A percentile compares a stretch with the other conserved stretches of the same genome.
These are phyloP conservation scores for Striga hermonthica DNA, from an alignment of 305 asterid species.

Conservation along the genomic window DNA sequence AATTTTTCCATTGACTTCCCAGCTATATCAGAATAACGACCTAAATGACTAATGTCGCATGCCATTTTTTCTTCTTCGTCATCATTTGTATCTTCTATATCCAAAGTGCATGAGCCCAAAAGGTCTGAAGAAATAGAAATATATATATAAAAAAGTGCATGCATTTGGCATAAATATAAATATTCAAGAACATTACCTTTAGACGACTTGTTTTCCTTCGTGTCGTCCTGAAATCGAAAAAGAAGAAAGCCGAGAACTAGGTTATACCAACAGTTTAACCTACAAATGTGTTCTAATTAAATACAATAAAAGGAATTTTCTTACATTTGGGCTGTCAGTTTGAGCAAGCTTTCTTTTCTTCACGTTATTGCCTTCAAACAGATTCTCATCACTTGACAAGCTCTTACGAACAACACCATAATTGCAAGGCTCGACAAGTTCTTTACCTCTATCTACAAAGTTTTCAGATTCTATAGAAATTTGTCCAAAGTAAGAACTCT, in stretches of 20 bases:
- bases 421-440: slow-evolving; percentile 27
- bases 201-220: slow-evolving; percentile 30
- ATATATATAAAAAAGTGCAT: neutral
- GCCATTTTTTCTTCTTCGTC: slow-evolving; percentile 54
- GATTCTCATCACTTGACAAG: slow-evolving; percentile 21
- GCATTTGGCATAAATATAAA: neutral
- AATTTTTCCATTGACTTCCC: slow-evolving; percentile 83
- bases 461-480: slow-evolving; percentile 7
- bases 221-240: slow-evolving; percentile 40
- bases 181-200: slow-evolving; percentile 37
- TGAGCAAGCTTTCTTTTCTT: slow-evolving; percentile 55
- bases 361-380: slow-evolving; percentile 30
- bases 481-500: slow-evolving; percentile 35
- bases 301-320: slow-evolving; percentile 24
- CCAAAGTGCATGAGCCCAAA: slow-evolving; percentile 42
- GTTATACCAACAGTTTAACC: too few species aligned
- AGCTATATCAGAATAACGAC: slow-evolving; percentile 63
- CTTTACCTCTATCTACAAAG: slow-evolving; percentile 29
- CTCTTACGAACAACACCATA: slow-evolving; percentile 18
- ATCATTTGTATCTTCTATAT: slow-evolving; percentile 36
- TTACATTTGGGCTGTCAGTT: slow-evolving; percentile 44
- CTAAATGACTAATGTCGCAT: slow-evolving; percentile 75
- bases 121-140: neutral
- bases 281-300: too few species aligned
- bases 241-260: too few species aligned